Evolutionary conservation across 129 eudicot genomes (phyloP), one percentile per base, ranked within the genome.

Genomic region (Logfia minima): DNA sequence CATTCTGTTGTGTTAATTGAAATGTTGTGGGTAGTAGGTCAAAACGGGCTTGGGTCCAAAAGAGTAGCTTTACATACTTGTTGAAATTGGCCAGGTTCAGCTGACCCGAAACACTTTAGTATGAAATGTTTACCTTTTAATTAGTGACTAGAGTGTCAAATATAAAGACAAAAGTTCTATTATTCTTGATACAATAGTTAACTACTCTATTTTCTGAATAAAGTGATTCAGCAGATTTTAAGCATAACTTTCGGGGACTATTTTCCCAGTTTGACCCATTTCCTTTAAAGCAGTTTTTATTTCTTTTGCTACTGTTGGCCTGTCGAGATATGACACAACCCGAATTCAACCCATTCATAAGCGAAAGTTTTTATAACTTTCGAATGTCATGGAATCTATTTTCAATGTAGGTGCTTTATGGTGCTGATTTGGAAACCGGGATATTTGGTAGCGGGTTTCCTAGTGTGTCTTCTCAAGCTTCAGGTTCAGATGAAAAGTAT

Each of bases 381-480:
- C n/a, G 22, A 31, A 5, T 45, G 18, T 63, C 18, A 43, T 29
- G 3, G 29, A 18, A 34, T 21, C 35, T 51, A 66, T 64, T 66
- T 69, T 61, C n/a, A 61, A 26, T 51, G 60, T 70, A 94, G 98
- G 98, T 94, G 76, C 97, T 94, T 78, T 94, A 94, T 76, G 98
- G 98, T 8, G 97, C 97, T 63, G 98, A 94, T 77, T n/a, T 94
- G 86, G 98, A 94, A 83, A 91, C 93, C n/a, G 89, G 93, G 39
- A 83, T 79, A 18, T 89, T 94, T 45, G 97, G 96, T 75, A 94
- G 98, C 59, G 98, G 98, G 29, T 94, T 94, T 68, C 97, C 93
- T 10, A 87, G 81, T 31, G 17, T 26, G 66, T 41, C 79, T 13
- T 61, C 73, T 67, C 83, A 88, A 83, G 85, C 76, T 84, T 67